A percentile compares a stretch with the other conserved stretches of the same genome.
Conservation (phyloP, 1,284 basidiomycete genomes). For the Naganishia sp. region DNA sequence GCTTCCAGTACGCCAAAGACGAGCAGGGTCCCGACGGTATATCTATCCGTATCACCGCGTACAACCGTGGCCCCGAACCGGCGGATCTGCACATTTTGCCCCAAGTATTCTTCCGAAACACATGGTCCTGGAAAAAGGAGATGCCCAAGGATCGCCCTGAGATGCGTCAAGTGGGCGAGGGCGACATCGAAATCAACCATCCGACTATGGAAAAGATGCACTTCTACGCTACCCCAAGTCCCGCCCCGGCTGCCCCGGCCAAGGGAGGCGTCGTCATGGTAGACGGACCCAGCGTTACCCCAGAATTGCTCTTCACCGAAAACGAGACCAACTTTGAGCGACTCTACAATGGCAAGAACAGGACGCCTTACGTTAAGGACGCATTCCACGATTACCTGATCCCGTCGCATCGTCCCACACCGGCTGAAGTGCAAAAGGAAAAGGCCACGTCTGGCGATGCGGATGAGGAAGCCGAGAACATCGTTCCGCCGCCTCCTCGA, state of each 20-base stretch:
- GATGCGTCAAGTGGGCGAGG: conserved; percentile 60
- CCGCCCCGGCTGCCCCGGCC: conserved; percentile 78
- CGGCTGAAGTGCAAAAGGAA: conserved; percentile 43
- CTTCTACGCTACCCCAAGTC: conserved; percentile 87
- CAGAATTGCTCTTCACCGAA: conserved; percentile 86
- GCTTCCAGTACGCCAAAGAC: conserved; percentile 87
- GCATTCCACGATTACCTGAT: conserved; percentile 99
- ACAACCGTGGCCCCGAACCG: conserved; percentile 93
- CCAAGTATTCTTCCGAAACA: conserved; percentile 95
- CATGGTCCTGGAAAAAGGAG: conserved; percentile 91
- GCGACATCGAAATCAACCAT: conserved; percentile 72
- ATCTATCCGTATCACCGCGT: conserved; percentile 91
- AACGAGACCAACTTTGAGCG: conserved; percentile 96
- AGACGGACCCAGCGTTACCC: conserved; percentile 67
- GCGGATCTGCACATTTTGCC: conserved; percentile 95
- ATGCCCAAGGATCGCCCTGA: conserved; percentile 72
- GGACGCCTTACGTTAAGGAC: conserved; percentile 84
- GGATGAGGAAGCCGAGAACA: conserved; percentile 39
- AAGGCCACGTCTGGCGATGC: conserved; percentile 32
- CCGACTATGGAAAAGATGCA: conserved; percentile 71
- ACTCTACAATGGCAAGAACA: conserved; percentile 84
- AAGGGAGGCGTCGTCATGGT: conserved; percentile 62
- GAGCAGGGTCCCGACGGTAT: conserved; percentile 84
- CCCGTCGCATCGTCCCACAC: conserved; percentile 70
- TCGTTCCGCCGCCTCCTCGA: conserved; percentile 45